Base-by-base conservation (phyloP, 495 filamentous ascomycete genomes). In the Tetracladium setigerum region DNA sequence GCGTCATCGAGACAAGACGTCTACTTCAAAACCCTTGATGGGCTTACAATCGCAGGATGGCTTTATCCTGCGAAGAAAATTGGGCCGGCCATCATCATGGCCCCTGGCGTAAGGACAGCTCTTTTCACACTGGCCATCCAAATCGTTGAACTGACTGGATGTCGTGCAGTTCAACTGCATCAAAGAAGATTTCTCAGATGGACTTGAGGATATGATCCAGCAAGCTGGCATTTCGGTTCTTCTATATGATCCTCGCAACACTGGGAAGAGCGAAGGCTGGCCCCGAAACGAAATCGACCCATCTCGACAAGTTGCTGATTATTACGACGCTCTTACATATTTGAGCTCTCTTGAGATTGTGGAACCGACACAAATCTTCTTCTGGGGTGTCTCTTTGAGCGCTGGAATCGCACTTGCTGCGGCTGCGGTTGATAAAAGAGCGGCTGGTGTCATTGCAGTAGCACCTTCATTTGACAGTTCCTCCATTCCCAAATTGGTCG, bases 211-310 rank as follows among this genome's bases (percentile, higher is more conserved):
- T 24, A 36, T 53, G 17, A 67, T 69, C 53, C 55, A 58, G 9
- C 3, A 50, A 13, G 59, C 59, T 11, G 49, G 58, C 4, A 53
- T 56, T 41, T 53, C 35, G 15, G 53, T 54, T 14, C 51, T 69
- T 7, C 39, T 65, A 10, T 69, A 66, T 46, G 63, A 69, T 40
- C 60, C 65, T 35, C 57, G 64, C 2, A 56, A 53, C 41, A 63
- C 56, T 41, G 66, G 66, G 9, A 53, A 55, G 13, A 68, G 66
- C 49, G 66, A 66, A 31, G 64, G 64, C 7, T 19, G 46, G 14
- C 66, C 66, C 1, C 52, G 61, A n/a, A 52, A 67, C 16, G 59
- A 67, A 17, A 59, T 62, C 30, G 53, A 60, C 37, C 65, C 62
- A 1, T 12, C 46, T n/a, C 37, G 55, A 30, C 59, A 65, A 38